phyloP scores from a whole-genome alignment of 768 basidiomycete species.

The Crucibulum laeve region DNA sequence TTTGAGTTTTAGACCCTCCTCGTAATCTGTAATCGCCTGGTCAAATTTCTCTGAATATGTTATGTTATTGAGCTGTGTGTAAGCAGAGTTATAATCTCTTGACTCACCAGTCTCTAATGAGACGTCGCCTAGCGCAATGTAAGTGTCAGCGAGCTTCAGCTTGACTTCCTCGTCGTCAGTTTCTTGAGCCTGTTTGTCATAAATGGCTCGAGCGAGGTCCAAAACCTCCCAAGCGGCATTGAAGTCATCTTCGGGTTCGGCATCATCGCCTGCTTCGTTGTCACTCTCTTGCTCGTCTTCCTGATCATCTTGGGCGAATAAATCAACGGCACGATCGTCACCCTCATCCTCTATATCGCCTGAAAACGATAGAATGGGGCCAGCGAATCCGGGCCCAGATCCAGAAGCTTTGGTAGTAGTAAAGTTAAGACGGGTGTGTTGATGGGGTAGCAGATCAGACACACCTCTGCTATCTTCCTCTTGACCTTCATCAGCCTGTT shows the following conservation, averaged over 20 bases:
- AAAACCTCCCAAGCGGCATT: constrained; percentile 97
- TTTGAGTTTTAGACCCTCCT: constrained; percentile 73
- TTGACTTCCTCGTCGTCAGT: constrained; percentile 57
- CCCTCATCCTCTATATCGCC: constrained; percentile 69
- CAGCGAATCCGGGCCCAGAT: constrained; percentile 38
- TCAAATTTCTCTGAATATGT: constrained; percentile 82
- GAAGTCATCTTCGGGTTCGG: constrained; percentile 92
- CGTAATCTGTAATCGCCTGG: constrained; percentile 88
- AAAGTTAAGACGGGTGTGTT: constrained; percentile 16
- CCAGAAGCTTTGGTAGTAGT: constrained; percentile 27
- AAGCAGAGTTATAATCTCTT: constrained; percentile 1
- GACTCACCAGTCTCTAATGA: constrained; percentile 87
- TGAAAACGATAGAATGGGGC: constrained; percentile 74
- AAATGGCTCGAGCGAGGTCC: constrained; percentile 89
- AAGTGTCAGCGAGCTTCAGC: constrained; percentile 88
- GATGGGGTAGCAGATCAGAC: constrained; percentile 8
- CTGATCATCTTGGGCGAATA: constrained; percentile 56
- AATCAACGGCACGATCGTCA: constrained; percentile 55
- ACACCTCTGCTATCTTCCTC: constrained; percentile 36
- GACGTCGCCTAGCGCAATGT: constrained; percentile 91
- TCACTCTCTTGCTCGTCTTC: constrained; percentile 39
- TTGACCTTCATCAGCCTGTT: constrained; percentile 50
- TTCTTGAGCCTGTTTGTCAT: constrained; percentile 56
- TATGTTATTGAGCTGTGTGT: constrained; percentile 2
- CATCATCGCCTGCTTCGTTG: constrained; percentile 59